A percentile compares a stretch with the other conserved stretches of the same genome.
Evolutionary conservation across 2,329 filamentous ascomycete species (phyloP).

Genomic region (Mycosphaerella sp.): DNA sequence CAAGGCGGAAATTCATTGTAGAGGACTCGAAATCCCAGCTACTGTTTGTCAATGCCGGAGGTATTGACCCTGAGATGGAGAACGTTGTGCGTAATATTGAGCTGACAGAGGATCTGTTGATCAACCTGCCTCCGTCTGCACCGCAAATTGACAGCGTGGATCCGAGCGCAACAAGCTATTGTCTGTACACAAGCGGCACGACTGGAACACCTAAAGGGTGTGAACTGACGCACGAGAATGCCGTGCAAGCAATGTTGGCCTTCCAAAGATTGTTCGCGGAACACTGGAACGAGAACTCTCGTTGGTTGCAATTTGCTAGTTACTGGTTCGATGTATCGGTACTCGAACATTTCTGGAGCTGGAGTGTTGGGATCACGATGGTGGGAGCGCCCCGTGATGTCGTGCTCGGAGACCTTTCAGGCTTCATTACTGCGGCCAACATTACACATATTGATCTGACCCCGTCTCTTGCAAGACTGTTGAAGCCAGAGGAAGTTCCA

Average conservation of each 20-base stretch:
- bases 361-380: slow-evolving; percentile 81
- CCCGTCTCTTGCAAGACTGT: slow-evolving; percentile 72
- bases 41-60: slow-evolving; percentile 38
- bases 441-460: slow-evolving; percentile 93
- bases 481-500: slow-evolving; percentile 75
- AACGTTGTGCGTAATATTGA: slow-evolving; percentile 11
- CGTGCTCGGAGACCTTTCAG: slow-evolving; percentile 74
- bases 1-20: slow-evolving; percentile 72
- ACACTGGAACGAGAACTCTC: slow-evolving; percentile 66
- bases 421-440: slow-evolving; percentile 61
- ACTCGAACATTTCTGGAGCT: slow-evolving; percentile 91
- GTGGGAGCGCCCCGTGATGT: slow-evolving; percentile 77
- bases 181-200: slow-evolving; percentile 80
- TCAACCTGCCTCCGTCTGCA: slow-evolving; percentile 27
- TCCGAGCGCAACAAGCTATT: slow-evolving; percentile 64
- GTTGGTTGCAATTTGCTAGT: slow-evolving; percentile 88
- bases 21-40: slow-evolving; percentile 60
- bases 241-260: slow-evolving; percentile 80
- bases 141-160: slow-evolving; percentile 34
- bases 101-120: slow-evolving; percentile 16
- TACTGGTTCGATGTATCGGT: slow-evolving; percentile 94
- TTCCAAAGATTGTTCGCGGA: slow-evolving; percentile 72
- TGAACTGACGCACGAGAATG: slow-evolving; percentile 80
- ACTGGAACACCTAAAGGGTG: slow-evolving; percentile 85
- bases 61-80: slow-evolving; percentile 13